phyloP scores from a whole-genome alignment of 345 rosid genomes.

The Jatropha curcas region DNA sequence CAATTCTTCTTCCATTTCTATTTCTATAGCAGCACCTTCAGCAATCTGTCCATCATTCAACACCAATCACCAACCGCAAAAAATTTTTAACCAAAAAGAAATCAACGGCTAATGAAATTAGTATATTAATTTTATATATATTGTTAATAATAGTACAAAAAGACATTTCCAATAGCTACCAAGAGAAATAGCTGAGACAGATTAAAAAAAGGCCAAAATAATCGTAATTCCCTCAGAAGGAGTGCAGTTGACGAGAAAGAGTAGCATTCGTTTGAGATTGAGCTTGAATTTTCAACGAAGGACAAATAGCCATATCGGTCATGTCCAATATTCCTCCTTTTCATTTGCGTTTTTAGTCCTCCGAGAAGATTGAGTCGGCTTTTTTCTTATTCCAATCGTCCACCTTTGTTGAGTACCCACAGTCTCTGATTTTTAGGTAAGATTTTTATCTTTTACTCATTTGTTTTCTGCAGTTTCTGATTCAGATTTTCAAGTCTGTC shows the following conservation, averaged over 20 bases:
- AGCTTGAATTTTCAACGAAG: conserved; percentile 15
- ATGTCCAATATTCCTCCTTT: conserved; percentile 14
- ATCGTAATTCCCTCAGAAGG: background rate
- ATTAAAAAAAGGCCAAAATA: background rate
- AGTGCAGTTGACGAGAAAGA: too few species aligned
- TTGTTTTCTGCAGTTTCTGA: background rate
- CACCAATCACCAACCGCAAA: conserved; percentile 12
- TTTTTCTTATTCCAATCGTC: conserved; percentile 23
- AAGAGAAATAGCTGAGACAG: background rate
- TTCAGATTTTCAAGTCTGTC: background rate
- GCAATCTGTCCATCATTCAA: background rate
- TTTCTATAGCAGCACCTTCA: conserved; percentile 5
- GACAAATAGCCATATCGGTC: conserved; percentile 7
- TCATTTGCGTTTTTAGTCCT: conserved; percentile 8
- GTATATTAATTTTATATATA: background rate
- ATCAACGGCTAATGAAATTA: background rate
- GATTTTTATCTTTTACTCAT: conserved; percentile 9
- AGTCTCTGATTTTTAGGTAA: conserved; percentile 19
- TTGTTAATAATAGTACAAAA: background rate
- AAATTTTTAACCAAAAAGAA: background rate
- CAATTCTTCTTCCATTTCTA: background rate
- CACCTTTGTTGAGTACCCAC: background rate
- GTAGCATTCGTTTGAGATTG: background rate
- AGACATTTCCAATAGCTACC: too few species aligned
- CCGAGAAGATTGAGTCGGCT: background rate